Evolutionary conservation across 1,139 yeast species (phyloP), one percentile per base, ranked within the genome.

Genomic region (Saccharomycopsis phalli): DNA sequence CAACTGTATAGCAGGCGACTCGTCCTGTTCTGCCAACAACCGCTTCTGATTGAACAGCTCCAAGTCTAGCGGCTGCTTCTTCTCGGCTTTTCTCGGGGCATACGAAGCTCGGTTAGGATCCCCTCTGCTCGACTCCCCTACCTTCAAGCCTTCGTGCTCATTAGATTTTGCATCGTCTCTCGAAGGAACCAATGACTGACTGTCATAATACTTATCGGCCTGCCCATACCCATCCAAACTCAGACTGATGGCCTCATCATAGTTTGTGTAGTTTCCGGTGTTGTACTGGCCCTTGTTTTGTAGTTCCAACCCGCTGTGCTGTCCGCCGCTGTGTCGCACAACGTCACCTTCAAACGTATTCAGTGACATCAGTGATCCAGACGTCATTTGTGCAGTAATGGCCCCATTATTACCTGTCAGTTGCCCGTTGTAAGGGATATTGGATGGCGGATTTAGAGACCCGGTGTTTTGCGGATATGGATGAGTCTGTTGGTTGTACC

Each of bases 181-280:
- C 5, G 28, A 16, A 19, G 39, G 39, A 17, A 27, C 14, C n/a
- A 11, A 25, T 4, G 5, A 6, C 33, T 36, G 74, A 44, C 71
- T 55, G 36, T 65, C 70, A 47, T 65, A 72, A 46, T 74, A 71
- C 34, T 52, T 59, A 50, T 74, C 80, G 13, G 13, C n/a, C 23
- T 76, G 67, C 48, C 73, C 76, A 48, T 74, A 74, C 1, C 47
- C 47, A 1, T 44, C 42, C 3, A 73, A 36, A 32, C 42, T 44
- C 22, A n/a, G 32, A 26, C 30, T 33, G n/a, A 44, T 41, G 8
- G 40, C 45, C 10, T 38, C 42, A 16, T 44, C 45, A 22, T 42
- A 44, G 8, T 25, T 37, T 19, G 28, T 40, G 29, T 43, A 41
- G n/a, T 25, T 26, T 11, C 31, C 28, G 7, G 34, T 36, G 21